These are phyloP conservation scores for Colletotrichum neosansevieriae DNA, from an alignment of 2,329 filamentous ascomycete species.

Conservation along the genomic window DNA sequence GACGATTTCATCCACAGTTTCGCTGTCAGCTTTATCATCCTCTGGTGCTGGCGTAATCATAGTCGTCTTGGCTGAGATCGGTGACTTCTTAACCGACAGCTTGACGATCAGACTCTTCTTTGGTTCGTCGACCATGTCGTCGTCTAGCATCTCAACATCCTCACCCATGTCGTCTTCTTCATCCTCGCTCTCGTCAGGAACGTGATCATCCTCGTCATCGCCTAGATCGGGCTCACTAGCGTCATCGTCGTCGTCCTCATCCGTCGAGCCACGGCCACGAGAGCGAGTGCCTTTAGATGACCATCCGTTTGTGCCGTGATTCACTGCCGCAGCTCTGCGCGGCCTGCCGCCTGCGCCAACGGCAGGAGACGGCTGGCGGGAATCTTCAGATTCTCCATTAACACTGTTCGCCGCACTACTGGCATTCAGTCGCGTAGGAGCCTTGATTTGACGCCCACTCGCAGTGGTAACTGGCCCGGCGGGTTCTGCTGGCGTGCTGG, in stretches of 20 bases:
- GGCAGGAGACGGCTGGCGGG: constrained; percentile 47
- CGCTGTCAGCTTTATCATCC: constrained; percentile 11
- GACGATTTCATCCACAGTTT: constrained; percentile 24
- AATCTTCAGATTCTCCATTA: constrained; percentile 57
- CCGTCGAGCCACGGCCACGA: constrained; percentile 60
- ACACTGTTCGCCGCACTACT: constrained; percentile 61
- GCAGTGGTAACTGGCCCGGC: constrained; percentile 76
- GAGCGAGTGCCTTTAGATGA: constrained; percentile 46
- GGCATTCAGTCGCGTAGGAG: constrained; percentile 73
- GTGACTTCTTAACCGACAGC: constrained; percentile 66
- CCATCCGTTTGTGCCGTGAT: constrained; percentile 65
- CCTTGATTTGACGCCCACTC: constrained; percentile 86
- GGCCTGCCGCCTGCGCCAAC: constrained; percentile 62
- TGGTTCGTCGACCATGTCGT: constrained; percentile 60
- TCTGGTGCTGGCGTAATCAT: constrained; percentile 28
- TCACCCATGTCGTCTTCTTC: constrained; percentile 71
- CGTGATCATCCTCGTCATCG: constrained; percentile 79
- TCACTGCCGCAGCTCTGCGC: constrained; percentile 62
- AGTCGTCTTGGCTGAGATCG: constrained; percentile 41
- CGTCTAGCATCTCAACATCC: constrained; percentile 66
- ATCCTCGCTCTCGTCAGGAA: constrained; percentile 69
- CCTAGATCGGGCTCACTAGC: constrained; percentile 81
- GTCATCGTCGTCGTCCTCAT: constrained; percentile 65
- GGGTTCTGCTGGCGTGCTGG: constrained; percentile 78
- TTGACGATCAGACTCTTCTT: constrained; percentile 79